Evolutionary conservation across 2,329 filamentous ascomycete species (phyloP).

Genomic region (Botrytis paeoniae): DNA sequence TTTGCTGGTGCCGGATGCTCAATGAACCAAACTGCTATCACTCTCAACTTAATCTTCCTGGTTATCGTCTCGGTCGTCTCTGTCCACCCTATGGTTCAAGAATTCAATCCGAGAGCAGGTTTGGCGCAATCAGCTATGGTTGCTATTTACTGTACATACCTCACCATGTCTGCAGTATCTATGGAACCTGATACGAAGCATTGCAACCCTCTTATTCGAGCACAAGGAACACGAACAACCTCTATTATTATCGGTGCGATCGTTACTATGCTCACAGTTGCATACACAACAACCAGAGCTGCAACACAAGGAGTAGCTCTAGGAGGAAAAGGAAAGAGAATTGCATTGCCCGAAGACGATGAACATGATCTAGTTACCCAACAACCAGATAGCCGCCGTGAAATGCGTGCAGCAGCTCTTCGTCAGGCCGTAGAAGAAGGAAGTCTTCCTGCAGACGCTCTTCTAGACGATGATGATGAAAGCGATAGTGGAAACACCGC

Average conservation of each 20-base stretch:
- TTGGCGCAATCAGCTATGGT: conserved; percentile 98
- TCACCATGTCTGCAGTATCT: conserved; percentile 95
- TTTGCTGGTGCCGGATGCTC: conserved; percentile 78
- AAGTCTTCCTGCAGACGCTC: conserved; percentile 83
- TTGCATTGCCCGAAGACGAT: conserved; percentile 65
- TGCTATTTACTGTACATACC: conserved; percentile 95
- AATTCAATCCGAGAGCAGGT: conserved; percentile 87
- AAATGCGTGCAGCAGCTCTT: conserved; percentile 90
- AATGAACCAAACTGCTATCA: conserved; percentile 97
- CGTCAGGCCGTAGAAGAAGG: conserved; percentile 90
- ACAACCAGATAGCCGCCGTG: conserved; percentile 73
- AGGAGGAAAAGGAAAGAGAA: conserved; percentile 57
- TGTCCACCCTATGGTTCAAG: conserved; percentile 85
- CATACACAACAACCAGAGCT: conserved; percentile 94
- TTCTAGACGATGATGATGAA: conserved; percentile 70
- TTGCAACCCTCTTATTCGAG: conserved; percentile 88
- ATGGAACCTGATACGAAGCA: conserved; percentile 96
- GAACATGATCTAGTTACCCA: conserved; percentile 87
- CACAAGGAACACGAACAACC: conserved; percentile 82
- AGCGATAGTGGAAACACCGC: conserved; percentile 55
- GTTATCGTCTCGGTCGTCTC: conserved; percentile 78
- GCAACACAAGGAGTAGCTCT: conserved; percentile 85
- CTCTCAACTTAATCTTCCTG: conserved; percentile 85
- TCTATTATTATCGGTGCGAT: conserved; percentile 91
- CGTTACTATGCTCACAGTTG: conserved; percentile 93